These are phyloP conservation scores for Beauveria asiatica DNA, from an alignment of 2,329 filamentous ascomycete species.

Conservation along the genomic window DNA sequence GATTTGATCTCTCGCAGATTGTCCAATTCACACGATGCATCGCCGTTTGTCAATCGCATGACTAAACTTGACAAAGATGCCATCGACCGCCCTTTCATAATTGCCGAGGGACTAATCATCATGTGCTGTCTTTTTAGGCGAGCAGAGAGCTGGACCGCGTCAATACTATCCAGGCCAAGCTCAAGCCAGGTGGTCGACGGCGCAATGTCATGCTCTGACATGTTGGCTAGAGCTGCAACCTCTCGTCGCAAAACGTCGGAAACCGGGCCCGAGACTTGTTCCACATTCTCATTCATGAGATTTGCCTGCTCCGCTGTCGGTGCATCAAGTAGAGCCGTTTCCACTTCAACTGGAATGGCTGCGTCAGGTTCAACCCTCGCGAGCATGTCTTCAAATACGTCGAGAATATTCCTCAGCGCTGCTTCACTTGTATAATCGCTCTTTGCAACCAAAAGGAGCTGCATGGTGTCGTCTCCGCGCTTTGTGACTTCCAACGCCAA, in stretches of 20 bases:
- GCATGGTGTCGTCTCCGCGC: conserved; percentile 36
- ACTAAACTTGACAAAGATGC: conserved; percentile 34
- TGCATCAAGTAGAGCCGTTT: conserved; percentile 6
- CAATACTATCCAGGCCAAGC: conserved; percentile 85
- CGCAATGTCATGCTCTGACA: conserved; percentile 41
- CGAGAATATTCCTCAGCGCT: conserved; percentile 28
- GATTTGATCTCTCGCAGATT: background rate
- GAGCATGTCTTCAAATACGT: conserved; percentile 25
- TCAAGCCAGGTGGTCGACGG: conserved; percentile 63
- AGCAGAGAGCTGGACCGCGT: conserved; percentile 76
- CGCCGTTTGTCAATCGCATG: conserved; percentile 8
- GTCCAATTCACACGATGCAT: background rate
- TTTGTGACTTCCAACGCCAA: conserved; percentile 68
- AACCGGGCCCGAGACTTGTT: conserved; percentile 51
- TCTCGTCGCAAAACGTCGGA: conserved; percentile 49
- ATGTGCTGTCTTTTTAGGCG: conserved; percentile 55
- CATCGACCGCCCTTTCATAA: conserved; percentile 68
- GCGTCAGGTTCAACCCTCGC: background rate
- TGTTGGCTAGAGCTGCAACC: conserved; percentile 53
- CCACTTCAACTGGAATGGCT: background rate
- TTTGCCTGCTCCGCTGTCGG: background rate
- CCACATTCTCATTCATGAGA: background rate
- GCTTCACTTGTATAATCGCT: conserved; percentile 24
- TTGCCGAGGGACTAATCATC: conserved; percentile 59
- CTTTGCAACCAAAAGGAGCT: conserved; percentile 52